Evolutionary conservation across 129 eudicot genomes (phyloP).

Genomic region (Artemisia argyi): DNA sequence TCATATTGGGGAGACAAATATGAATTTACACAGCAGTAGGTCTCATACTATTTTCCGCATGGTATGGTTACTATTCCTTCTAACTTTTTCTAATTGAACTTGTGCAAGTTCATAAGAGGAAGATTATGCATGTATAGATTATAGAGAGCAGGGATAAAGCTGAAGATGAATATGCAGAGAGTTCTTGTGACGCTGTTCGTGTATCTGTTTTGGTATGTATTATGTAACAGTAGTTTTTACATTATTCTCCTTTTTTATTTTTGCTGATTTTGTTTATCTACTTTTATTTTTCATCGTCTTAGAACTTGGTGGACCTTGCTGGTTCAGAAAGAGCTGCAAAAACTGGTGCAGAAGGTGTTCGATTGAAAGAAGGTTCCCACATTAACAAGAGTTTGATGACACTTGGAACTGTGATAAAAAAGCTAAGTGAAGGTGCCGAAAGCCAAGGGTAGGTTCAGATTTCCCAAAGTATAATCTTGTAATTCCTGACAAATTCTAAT

Average conservation of each 20-base stretch:
- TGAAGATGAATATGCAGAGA: slow-evolving; percentile 61
- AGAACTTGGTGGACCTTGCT: slow-evolving; percentile 98
- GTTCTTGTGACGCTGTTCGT: slow-evolving; percentile 97
- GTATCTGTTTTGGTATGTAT: slow-evolving; percentile 91
- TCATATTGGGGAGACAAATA: slow-evolving; percentile 98
- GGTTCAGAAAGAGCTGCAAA: slow-evolving; percentile 99
- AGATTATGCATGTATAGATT: slow-evolving; percentile 46
- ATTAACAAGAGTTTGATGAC: slow-evolving; percentile 98
- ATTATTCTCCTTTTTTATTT: not conserved
- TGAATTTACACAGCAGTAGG: slow-evolving; percentile 94
- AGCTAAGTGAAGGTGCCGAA: slow-evolving; percentile 99
- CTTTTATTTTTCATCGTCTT: slow-evolving; percentile 8
- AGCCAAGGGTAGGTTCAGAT: slow-evolving; percentile 81
- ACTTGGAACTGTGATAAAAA: slow-evolving; percentile 93
- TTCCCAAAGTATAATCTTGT: not conserved
- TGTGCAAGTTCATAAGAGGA: slow-evolving; percentile 7
- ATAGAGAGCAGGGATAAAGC: slow-evolving; percentile 94
- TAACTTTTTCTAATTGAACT: not conserved
- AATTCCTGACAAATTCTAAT: slow-evolving; percentile 15
- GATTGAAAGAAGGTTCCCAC: slow-evolving; percentile 99
- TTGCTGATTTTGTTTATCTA: slow-evolving; percentile 14
- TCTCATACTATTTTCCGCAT: slow-evolving; percentile 98
- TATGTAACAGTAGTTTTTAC: not conserved
- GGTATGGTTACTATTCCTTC: slow-evolving; percentile 46
- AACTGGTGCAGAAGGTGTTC: slow-evolving; percentile 99